Evolutionary conservation across 768 basidiomycete genomes (phyloP).

Genomic region (Tephrocybe sp.): DNA sequence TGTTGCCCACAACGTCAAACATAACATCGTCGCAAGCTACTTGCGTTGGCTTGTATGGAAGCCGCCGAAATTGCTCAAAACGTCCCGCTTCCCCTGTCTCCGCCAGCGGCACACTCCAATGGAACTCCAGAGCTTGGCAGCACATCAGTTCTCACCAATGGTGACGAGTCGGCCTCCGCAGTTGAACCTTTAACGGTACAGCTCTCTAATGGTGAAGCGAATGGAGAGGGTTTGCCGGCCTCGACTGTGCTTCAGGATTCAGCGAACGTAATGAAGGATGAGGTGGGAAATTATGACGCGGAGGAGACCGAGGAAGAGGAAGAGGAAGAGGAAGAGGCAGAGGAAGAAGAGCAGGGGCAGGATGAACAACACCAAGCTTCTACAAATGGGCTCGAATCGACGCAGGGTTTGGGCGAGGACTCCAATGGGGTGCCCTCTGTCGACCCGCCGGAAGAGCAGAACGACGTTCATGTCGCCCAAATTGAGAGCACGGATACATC

Average conservation of each 20-base stretch:
- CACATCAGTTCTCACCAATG: background rate
- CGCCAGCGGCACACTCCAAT: slow-evolving; percentile 11
- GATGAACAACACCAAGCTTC: background rate
- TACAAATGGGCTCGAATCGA: background rate
- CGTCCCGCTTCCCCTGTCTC: slow-evolving; percentile 25
- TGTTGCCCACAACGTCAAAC: slow-evolving; percentile 11
- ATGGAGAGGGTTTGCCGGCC: background rate
- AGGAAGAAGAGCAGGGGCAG: slow-evolving; percentile 4
- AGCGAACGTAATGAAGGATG: background rate
- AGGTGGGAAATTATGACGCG: background rate
- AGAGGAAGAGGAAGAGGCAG: background rate
- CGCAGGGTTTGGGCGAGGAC: background rate
- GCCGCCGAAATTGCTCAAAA: slow-evolving; percentile 19
- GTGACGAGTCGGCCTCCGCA: slow-evolving; percentile 10
- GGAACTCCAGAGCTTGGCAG: slow-evolving; percentile 8
- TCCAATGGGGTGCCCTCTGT: background rate
- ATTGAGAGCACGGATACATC: slow-evolving; percentile 1
- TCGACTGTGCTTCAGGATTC: background rate
- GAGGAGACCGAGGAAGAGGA: background rate
- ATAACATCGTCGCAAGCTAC: slow-evolving; percentile 11
- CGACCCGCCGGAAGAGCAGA: background rate
- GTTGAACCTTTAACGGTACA: background rate
- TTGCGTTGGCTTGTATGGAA: slow-evolving; percentile 19
- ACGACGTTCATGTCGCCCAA: background rate
- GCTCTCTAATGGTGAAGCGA: background rate